A percentile compares a stretch with the other conserved stretches of the same genome.
Conservation (phyloP, 129 eudicot species). For the Chrysanthemum makinoi region DNA sequence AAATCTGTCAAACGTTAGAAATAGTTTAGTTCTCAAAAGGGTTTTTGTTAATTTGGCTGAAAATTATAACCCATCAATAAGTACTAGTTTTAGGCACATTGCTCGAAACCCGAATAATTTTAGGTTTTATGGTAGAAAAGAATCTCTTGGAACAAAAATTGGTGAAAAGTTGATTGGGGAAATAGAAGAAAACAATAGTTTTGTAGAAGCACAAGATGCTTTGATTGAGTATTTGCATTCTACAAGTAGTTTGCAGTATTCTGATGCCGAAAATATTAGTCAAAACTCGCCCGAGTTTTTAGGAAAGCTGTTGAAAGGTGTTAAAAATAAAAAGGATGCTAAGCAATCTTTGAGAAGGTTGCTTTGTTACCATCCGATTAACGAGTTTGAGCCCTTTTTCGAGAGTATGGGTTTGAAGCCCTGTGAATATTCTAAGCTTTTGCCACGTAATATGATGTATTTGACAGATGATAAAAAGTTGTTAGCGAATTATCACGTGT, state of each 20-base stretch:
- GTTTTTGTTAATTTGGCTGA: not conserved
- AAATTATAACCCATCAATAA: slow-evolving; percentile 27
- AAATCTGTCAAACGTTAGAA: slow-evolving; percentile 38
- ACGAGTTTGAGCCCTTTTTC: slow-evolving; percentile 86
- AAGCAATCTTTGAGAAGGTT: slow-evolving; percentile 49
- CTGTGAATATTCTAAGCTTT: slow-evolving; percentile 41
- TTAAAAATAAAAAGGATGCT: slow-evolving; percentile 33
- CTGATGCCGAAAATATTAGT: slow-evolving; percentile 77
- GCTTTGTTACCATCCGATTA: slow-evolving; percentile 73
- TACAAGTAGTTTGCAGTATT: slow-evolving; percentile 65
- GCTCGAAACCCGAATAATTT: slow-evolving; percentile 25
- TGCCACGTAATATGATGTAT: slow-evolving; percentile 55
- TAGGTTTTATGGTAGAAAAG: slow-evolving; percentile 45
- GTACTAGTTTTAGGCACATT: slow-evolving; percentile 27
- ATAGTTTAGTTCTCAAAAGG: slow-evolving; percentile 24
- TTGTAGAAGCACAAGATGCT: slow-evolving; percentile 69
- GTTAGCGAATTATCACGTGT: slow-evolving; percentile 64
- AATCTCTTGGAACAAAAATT: slow-evolving; percentile 16
- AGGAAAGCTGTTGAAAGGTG: slow-evolving; percentile 41
- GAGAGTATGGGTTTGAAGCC: slow-evolving; percentile 82
- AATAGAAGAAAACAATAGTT: slow-evolving; percentile 8
- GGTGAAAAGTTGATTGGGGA: slow-evolving; percentile 9
- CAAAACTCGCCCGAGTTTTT: slow-evolving; percentile 60
- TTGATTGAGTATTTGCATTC: slow-evolving; percentile 70
- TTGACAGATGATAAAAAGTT: slow-evolving; percentile 56